Base-by-base conservation (phyloP, 805 yeast species). In the Candida arabinofermentans region DNA sequence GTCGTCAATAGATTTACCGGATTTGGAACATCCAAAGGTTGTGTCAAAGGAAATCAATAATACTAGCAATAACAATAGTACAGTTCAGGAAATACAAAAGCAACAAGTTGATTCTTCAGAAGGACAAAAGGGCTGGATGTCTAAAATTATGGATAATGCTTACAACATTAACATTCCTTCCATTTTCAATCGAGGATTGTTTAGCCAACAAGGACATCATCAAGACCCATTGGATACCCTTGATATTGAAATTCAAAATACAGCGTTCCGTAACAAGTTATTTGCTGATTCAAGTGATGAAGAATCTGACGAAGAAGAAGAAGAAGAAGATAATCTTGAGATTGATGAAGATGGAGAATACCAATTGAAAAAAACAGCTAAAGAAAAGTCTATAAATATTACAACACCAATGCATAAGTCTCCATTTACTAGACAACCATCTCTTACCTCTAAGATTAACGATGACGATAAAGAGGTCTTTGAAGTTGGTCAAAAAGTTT, bases 211-310 rank as follows among this genome's bases (percentile, higher is more conserved):
- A 29, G 32, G 18, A 8, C 14, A 29, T 16, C 32, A 29, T 7
- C 19, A 5, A 14, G 32, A 29, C 8, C 18, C 17, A 14, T 4
- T 29, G 6, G 19, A 29, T 16, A 10, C 19, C 3, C 36, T 54
- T n/a, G 56, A 55, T 26, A 39, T 53, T 7, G 48, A 48, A 16
- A 29, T 55, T 8, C 41, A 36, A n/a, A 45, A 39, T 14, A 42
- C 37, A 18, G 36, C 35, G 14, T 19, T 33, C 22, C 37, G 36
- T 27, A 8, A 52, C 34, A 50, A 46, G 19, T 39, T 61, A 13
- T 61, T 61, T 46, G 54, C 50, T 0, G 64, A 58, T 26, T 53
- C 62, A 14, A 54, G 61, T 32, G 62, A 59, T 42, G 63, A 60
- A n/a, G 56, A 49, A 14, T 36, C 27, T 12, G 45, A n/a, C n/a